Conservation (phyloP, 2,329 filamentous ascomycete genomes). For the Verticillium klebahnii region DNA sequence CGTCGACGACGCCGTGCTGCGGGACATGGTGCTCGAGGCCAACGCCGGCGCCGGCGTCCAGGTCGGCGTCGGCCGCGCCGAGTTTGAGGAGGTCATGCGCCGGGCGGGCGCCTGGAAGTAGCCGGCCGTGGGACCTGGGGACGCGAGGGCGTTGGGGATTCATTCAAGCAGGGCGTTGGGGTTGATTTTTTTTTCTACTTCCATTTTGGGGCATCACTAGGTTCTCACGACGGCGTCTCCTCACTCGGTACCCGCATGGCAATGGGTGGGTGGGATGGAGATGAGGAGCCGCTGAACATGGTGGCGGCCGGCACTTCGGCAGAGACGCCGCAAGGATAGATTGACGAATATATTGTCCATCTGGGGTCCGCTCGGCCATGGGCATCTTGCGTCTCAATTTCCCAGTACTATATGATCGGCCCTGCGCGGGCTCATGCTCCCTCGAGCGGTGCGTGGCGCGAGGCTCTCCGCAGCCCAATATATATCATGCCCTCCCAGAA, state of each 20-base stretch:
- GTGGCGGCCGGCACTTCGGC: no score
- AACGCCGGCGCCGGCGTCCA: constrained; percentile 73
- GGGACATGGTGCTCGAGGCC: constrained; percentile 93
- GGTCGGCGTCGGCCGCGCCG: constrained; percentile 67
- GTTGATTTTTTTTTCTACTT: background rate
- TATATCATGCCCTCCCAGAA: background rate
- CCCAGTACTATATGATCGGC: background rate
- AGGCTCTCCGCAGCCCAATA: background rate
- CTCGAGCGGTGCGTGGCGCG: background rate
- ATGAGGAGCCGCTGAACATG: no score
- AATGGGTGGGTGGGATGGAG: no score
- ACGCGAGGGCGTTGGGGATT: background rate
- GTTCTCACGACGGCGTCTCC: no score
- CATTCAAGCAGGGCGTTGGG: background rate
- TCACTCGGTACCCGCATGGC: no score
- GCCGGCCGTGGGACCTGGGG: constrained; percentile 17
- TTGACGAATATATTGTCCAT: background rate
- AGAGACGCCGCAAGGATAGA: background rate
- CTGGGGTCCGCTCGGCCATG: background rate
- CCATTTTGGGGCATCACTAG: no score
- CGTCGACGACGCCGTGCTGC: constrained; percentile 75
- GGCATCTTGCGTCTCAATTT: background rate
- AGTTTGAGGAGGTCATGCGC: constrained; percentile 84
- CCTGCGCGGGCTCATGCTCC: background rate
- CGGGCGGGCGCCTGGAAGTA: constrained; percentile 77